A percentile compares a stretch with the other conserved stretches of the same genome.
Conservation (phyloP, 2,329 filamentous ascomycete species). For the Alternaria metachromatica region DNA sequence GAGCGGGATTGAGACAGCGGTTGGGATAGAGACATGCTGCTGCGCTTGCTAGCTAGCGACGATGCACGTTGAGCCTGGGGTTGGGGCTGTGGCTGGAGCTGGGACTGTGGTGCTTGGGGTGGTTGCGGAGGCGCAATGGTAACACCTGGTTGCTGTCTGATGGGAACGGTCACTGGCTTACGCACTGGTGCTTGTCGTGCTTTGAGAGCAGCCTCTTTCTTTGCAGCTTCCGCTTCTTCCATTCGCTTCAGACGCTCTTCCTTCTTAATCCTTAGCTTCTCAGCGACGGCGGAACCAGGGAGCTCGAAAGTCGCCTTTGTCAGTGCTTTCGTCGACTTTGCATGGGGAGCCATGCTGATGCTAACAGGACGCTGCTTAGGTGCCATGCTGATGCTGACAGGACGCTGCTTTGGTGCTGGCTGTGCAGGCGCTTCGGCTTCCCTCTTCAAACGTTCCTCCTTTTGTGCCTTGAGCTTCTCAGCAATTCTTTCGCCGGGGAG, state of each 20-base stretch:
- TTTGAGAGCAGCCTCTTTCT: slow-evolving; percentile 47
- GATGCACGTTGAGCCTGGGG: slow-evolving; percentile 16
- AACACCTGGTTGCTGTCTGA: slow-evolving; percentile 46
- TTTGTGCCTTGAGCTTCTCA: slow-evolving; percentile 41
- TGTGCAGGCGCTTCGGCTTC: slow-evolving; percentile 23
- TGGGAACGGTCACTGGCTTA: slow-evolving; percentile 56
- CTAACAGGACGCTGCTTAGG: slow-evolving; percentile 10
- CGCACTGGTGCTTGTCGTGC: slow-evolving; percentile 46
- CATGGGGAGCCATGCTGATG: slow-evolving; percentile 41
- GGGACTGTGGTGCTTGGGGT: slow-evolving; percentile 10
- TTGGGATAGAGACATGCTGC: slow-evolving; percentile 28
- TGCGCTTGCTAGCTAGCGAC: slow-evolving; percentile 31
- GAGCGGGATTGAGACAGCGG: slow-evolving; percentile 25
- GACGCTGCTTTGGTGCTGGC: slow-evolving; percentile 6
- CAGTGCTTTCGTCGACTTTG: slow-evolving; percentile 59
- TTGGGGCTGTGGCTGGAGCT: background rate
- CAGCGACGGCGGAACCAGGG: slow-evolving; percentile 60
- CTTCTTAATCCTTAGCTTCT: slow-evolving; percentile 38
- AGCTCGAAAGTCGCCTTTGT: slow-evolving; percentile 60
- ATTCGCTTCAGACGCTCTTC: slow-evolving; percentile 46
- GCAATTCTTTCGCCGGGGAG: slow-evolving; percentile 61
- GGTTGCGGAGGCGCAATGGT: slow-evolving; percentile 22
- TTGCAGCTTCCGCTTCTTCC: slow-evolving; percentile 43
- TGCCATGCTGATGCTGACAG: slow-evolving; percentile 37
- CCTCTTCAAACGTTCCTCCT: slow-evolving; percentile 44